These are phyloP conservation scores for Oryza meridionalis DNA, from an alignment of 176 grass and related monocot genomes.

Conservation along the genomic window DNA sequence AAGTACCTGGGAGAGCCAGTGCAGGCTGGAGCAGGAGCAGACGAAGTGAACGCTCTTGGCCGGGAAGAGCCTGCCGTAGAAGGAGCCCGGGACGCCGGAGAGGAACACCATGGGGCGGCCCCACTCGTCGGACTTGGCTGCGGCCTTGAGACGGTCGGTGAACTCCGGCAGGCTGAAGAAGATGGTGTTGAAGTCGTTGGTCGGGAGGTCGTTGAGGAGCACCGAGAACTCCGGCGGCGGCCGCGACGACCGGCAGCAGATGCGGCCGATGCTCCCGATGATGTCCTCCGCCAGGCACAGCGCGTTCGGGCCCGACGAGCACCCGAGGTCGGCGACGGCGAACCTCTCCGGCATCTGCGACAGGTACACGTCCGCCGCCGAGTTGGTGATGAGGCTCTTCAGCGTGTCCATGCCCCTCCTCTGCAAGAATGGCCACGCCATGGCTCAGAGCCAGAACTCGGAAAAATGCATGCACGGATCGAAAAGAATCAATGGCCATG, in stretches of 20 bases:
- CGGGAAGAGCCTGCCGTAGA: constrained; percentile 84
- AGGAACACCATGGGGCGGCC: constrained; percentile 76
- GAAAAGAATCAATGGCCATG: neutral
- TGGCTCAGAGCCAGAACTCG: constrained; percentile 12
- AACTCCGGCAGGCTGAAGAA: constrained; percentile 83
- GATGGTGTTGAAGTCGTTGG: constrained; percentile 95
- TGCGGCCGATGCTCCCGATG: constrained; percentile 55
- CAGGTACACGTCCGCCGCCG: constrained; percentile 63
- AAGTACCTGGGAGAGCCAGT: constrained; percentile 92
- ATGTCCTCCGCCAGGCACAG: constrained; percentile 76
- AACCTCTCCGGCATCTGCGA: constrained; percentile 72
- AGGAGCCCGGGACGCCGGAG: constrained; percentile 81
- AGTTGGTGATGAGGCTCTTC: constrained; percentile 69
- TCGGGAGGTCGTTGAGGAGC: constrained; percentile 94
- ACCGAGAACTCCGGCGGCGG: constrained; percentile 84
- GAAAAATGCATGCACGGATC: neutral
- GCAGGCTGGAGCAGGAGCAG: constrained; percentile 87
- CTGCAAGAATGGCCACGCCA: constrained; percentile 43
- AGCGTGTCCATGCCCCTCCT: constrained; percentile 74
- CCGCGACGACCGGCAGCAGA: constrained; percentile 50
- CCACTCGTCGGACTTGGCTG: constrained; percentile 53
- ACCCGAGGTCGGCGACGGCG: constrained; percentile 87
- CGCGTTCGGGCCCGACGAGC: constrained; percentile 89
- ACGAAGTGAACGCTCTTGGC: constrained; percentile 77
- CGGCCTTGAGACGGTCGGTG: constrained; percentile 53